These are phyloP conservation scores for Nicotiana rustica DNA, from an alignment of 305 asterid genomes.

Conservation along the genomic window DNA sequence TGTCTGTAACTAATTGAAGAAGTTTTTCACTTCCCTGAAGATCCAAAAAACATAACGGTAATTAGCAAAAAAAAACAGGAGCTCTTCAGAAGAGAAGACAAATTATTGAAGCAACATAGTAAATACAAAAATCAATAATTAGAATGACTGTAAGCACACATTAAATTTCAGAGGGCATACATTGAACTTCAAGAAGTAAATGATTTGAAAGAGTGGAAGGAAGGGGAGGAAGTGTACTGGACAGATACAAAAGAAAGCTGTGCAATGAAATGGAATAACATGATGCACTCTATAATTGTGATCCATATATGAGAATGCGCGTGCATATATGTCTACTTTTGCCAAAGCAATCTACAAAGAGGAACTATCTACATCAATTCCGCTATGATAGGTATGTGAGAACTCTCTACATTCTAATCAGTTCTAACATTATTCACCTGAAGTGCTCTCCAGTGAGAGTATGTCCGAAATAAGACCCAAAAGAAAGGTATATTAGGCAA, in stretches of 20 bases:
- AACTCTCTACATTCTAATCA: constrained; percentile 13
- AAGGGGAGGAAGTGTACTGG: background rate
- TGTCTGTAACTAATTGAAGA: constrained; percentile 72
- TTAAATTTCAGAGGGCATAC: background rate
- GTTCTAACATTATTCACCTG: constrained; percentile 56
- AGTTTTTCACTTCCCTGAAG: constrained; percentile 94
- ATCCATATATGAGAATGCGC: background rate
- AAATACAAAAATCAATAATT: constrained; percentile 19
- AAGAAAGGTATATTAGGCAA: constrained; percentile 97
- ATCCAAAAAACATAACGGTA: constrained; percentile 6
- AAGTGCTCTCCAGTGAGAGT: constrained; percentile 99
- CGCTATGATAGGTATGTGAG: background rate
- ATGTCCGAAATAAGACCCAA: constrained; percentile 92
- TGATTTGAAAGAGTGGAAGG: constrained; percentile 18
- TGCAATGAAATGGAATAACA: constrained; percentile 4
- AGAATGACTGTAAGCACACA: background rate
- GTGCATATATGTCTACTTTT: background rate
- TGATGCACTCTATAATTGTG: background rate
- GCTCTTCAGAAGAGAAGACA: constrained; percentile 20
- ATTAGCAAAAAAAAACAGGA: background rate
- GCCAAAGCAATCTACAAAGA: background rate
- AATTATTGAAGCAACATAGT: constrained; percentile 6
- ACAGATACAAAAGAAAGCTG: background rate
- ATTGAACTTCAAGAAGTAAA: background rate
- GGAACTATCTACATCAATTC: constrained; percentile 17